These are phyloP conservation scores for Cladophialophora bantiana DNA, from an alignment of 2,329 filamentous ascomycete species.

Conservation along the genomic window DNA sequence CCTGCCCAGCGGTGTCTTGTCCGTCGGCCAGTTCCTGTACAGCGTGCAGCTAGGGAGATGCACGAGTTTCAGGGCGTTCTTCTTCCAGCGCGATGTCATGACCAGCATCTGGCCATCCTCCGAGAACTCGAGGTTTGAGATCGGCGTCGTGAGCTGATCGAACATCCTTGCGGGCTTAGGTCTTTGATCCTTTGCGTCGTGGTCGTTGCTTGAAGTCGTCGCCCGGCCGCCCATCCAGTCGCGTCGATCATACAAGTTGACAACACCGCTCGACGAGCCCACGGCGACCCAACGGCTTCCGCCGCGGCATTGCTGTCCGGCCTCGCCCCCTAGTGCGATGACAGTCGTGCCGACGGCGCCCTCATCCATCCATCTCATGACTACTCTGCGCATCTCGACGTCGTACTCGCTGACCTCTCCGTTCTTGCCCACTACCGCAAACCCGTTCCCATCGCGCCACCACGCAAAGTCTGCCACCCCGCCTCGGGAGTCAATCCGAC, in stretches of 20 bases:
- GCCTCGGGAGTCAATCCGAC: constrained; percentile 78
- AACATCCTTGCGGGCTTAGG: constrained; percentile 76
- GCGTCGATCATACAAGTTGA: constrained; percentile 90
- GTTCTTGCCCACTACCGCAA: constrained; percentile 82
- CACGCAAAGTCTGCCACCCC: constrained; percentile 91
- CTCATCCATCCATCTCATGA: constrained; percentile 88
- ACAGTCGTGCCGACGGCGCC: constrained; percentile 86
- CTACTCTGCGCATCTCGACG: constrained; percentile 69
- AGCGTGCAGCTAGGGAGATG: constrained; percentile 93
- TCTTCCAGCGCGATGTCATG: constrained; percentile 86
- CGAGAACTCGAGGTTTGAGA: constrained; percentile 80
- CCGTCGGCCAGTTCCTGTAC: constrained; percentile 96
- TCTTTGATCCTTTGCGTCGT: constrained; percentile 56
- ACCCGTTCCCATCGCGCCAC: constrained; percentile 84
- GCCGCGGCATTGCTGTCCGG: constrained; percentile 58
- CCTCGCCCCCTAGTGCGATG: constrained; percentile 71
- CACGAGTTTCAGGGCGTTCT: constrained; percentile 83
- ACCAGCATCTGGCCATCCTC: constrained; percentile 88
- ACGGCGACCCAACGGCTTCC: constrained; percentile 88
- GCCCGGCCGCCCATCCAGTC: constrained; percentile 15
- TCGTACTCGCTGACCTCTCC: constrained; percentile 93
- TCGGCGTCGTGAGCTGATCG: constrained; percentile 86
- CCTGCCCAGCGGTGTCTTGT: constrained; percentile 83
- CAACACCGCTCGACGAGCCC: constrained; percentile 83
- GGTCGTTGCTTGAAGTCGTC: constrained; percentile 45